Base-by-base conservation (phyloP, 164 flowering plant species). In the Chloranthus sessilifolius region DNA sequence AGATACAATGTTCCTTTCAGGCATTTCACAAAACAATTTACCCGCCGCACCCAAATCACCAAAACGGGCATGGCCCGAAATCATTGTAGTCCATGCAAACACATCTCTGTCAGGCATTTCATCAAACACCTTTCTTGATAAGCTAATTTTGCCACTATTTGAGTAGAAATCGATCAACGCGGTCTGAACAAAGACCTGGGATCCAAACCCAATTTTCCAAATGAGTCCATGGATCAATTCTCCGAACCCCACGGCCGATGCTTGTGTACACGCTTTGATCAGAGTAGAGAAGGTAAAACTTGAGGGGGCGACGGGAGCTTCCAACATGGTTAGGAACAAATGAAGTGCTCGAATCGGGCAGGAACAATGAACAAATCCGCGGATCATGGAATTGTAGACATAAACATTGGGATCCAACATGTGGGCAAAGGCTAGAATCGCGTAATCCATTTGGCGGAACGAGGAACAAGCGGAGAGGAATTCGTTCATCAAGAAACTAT, bases 21-120 rank as follows among this genome's bases (percentile, higher is more conserved):
- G 81, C 85, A 85, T 83, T 36, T 59, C 72, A 7, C 81, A 79
- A 68, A 83, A 83, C 71, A 85, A 58, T 17, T 21, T 50, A 58
- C 68, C 55, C 1, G 89, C 91, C 34, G 73, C 63, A 53, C 14
- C 26, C 74, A 85, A 53, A 58, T 83, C 81, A 23, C 83, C 80
- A 15, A 23, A 59, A 20, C 75, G 65, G 1, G 37, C 61, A 49
- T 74, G 46, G 26, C 66, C 77, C 1, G 76, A 65, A 60, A 85
- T 52, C 87, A 85, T 76, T 0, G 84, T 48, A 11, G 87, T 72
- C 87, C 85, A 83, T 1, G 88, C 72, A 59, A 72, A 75, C 35
- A 39, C 64, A 73, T 85, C 97, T 67, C 86, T 83, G 25, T 73
- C 79, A 24, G 74, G 65, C 88, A 89, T 85, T 72, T 75, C 90